phyloP scores from a whole-genome alignment of 1,284 basidiomycete species.

The Sanghuangporus sanghuang region DNA sequence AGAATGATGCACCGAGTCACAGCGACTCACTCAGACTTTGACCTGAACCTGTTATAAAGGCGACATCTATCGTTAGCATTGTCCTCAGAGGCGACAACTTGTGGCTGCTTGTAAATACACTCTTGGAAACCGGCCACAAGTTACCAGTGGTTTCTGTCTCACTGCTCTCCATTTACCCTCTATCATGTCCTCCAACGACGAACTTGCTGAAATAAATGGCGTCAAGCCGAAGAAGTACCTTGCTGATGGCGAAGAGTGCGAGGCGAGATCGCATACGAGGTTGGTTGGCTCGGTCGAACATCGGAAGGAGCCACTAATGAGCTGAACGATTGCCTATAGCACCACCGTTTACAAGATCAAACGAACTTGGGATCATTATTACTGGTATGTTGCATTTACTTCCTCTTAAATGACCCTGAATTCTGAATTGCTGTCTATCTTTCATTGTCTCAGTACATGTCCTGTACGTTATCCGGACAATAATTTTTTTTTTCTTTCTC shows the following conservation, averaged over 20 bases:
- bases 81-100: neutral
- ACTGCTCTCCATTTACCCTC: neutral
- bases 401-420: neutral
- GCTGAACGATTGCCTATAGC: conserved; percentile 23
- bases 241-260: conserved; percentile 19
- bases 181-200: conserved; percentile 11
- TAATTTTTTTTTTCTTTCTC: conserved; percentile 3
- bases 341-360: conserved; percentile 46
- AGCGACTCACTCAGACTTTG: neutral
- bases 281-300: neutral
- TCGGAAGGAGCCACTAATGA: neutral
- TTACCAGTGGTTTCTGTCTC: neutral
- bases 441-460: conserved; percentile 32
- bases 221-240: conserved; percentile 21
- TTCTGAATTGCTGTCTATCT: neutral
- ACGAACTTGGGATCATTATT: conserved; percentile 50
- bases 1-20: neutral
- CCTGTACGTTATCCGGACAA: conserved; percentile 29
- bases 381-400: conserved; percentile 33
- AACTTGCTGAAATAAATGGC: conserved; percentile 20
- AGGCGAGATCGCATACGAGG: conserved; percentile 18
- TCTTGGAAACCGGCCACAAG: neutral
- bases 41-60: neutral
- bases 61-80: too few relatives aligned
- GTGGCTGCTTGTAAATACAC: neutral